A percentile compares a stretch with the other conserved stretches of the same genome.
Evolutionary conservation across 768 basidiomycete species (phyloP).

Genomic region (Boletus sp.): DNA sequence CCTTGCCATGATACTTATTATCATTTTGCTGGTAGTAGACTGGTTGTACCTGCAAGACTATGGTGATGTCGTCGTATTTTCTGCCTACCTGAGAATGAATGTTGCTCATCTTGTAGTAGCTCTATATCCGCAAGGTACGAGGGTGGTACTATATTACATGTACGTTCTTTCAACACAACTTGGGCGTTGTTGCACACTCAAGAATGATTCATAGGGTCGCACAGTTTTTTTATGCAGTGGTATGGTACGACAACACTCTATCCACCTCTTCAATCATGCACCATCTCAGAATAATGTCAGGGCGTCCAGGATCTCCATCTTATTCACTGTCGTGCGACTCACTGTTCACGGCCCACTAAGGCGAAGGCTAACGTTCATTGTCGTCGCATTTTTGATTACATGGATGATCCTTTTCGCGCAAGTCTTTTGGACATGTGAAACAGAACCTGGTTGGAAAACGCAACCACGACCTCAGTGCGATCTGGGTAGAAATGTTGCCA

Average conservation of each 20-base stretch:
- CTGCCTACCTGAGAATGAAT: neutral
- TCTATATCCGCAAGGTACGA: neutral
- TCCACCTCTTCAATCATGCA: neutral
- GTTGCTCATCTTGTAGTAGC: neutral
- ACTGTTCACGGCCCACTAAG: neutral
- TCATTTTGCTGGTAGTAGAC: neutral
- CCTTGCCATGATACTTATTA: neutral
- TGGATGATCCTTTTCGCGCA: slow-evolving; percentile 7
- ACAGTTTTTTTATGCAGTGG: slow-evolving; percentile 4
- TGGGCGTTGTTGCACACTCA: neutral
- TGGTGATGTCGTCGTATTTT: neutral
- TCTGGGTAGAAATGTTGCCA: neutral
- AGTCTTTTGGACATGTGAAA: slow-evolving; percentile 3
- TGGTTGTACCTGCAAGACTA: slow-evolving; percentile 1
- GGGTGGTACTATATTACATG: slow-evolving; percentile 1
- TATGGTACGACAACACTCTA: neutral
- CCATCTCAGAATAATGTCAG: neutral
- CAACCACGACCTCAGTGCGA: neutral
- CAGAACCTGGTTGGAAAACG: slow-evolving; percentile 4
- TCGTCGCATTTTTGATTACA: neutral
- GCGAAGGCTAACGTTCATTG: neutral
- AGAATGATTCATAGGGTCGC: neutral
- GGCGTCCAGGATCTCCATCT: neutral
- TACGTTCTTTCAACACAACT: neutral
- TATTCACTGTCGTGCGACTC: slow-evolving; percentile 5